Percentiles rank a stretch among this genome's conserved stretches.
These are phyloP conservation scores for Blastocystis sp. DNA, from an alignment of 352 stramenopile species.

Conservation along the genomic window DNA sequence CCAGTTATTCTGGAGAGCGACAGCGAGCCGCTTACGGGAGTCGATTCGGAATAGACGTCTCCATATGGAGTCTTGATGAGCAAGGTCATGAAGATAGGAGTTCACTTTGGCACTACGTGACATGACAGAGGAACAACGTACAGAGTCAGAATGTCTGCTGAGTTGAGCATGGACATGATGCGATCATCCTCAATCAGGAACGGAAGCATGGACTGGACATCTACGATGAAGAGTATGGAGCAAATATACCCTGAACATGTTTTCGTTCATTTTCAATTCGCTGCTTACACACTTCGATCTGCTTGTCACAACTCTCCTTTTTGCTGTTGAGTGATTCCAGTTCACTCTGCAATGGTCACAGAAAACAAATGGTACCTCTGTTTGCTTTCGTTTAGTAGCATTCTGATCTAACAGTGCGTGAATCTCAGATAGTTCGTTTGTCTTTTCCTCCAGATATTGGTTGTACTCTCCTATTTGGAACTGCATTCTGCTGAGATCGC, in stretches of 20 bases:
- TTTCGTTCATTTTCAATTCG: neutral
- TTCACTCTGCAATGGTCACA: neutral
- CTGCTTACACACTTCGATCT: neutral
- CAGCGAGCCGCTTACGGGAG: neutral
- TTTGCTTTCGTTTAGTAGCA: neutral
- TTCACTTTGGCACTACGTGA: constrained; percentile 1
- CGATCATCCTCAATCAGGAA: constrained; percentile 12
- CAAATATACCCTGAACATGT: neutral
- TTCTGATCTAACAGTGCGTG: neutral
- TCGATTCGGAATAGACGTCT: neutral
- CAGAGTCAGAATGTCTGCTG: neutral
- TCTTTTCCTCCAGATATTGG: neutral
- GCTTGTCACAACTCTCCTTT: neutral
- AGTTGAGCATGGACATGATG: constrained; percentile 22
- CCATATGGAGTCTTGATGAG: constrained; percentile 15
- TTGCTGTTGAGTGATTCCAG: neutral
- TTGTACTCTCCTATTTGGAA: neutral
- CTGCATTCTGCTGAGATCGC: neutral
- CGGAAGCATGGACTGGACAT: neutral
- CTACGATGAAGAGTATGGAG: neutral
- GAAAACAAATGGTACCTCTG: neutral
- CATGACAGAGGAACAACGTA: neutral
- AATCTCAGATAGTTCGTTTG: neutral
- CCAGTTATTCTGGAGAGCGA: neutral
- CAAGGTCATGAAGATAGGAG: neutral